These are phyloP conservation scores for Lentithecium fluviatile DNA, from an alignment of 495 filamentous ascomycete genomes.

Conservation along the genomic window DNA sequence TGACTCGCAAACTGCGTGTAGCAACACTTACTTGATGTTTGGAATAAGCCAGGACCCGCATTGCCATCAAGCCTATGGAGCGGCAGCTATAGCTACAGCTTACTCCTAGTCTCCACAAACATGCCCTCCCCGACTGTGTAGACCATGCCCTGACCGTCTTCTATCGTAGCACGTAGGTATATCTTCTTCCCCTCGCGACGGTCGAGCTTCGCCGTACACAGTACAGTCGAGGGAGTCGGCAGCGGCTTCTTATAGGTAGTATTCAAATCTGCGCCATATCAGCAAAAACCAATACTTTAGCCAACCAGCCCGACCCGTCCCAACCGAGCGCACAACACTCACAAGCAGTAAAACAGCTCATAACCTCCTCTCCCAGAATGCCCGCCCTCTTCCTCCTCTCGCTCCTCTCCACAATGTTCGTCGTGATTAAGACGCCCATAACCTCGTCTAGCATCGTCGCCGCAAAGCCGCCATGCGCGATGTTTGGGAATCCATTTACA, in stretches of 20 bases:
- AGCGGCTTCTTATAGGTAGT: constrained; percentile 56
- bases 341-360: constrained; percentile 52
- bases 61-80: background rate
- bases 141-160: constrained; percentile 39
- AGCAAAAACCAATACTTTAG: too few relatives aligned
- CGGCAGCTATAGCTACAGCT: constrained; percentile 40
- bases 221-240: constrained; percentile 51
- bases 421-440: constrained; percentile 51
- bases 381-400: constrained; percentile 1
- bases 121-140: constrained; percentile 41
- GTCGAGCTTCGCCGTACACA: constrained; percentile 48
- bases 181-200: constrained; percentile 41
- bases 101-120: constrained; percentile 39
- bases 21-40: too few relatives aligned
- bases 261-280: constrained; percentile 47
- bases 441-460: constrained; percentile 60
- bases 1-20: too few relatives aligned
- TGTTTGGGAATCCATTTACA: constrained; percentile 58
- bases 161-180: constrained; percentile 38
- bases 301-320: too few relatives aligned
- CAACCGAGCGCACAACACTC: background rate
- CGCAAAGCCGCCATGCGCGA: constrained; percentile 62
- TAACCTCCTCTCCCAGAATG: background rate
- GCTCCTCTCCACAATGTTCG: constrained; percentile 45
- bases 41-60: background rate